Percentiles rank a stretch among this genome's conserved stretches.
Evolutionary conservation across 139 green algal genomes (phyloP).

Genomic region (Chlorella sorokiniana): DNA sequence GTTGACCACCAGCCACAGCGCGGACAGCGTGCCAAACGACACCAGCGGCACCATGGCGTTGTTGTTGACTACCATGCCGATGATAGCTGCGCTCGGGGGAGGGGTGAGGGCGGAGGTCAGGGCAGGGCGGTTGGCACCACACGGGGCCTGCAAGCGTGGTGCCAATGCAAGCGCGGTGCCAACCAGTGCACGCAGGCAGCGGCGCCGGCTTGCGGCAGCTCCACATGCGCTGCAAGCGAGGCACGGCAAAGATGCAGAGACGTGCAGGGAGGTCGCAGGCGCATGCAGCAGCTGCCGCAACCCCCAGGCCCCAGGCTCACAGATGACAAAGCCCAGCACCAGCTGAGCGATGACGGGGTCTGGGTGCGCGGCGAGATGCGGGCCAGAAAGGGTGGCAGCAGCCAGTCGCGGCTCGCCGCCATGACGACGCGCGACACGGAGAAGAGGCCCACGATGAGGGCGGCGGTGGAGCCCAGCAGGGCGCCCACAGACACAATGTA

Average conservation of each 20-base stretch:
- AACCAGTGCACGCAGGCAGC: too few species aligned
- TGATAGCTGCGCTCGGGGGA: background rate
- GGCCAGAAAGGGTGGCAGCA: conserved; percentile 42
- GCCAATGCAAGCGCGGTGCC: too few species aligned
- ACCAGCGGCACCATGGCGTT: background rate
- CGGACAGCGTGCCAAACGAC: background rate
- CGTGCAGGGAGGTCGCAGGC: too few species aligned
- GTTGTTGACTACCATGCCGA: background rate
- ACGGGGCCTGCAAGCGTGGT: too few species aligned
- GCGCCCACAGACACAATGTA: conserved; percentile 26
- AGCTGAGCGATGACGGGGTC: conserved; percentile 39
- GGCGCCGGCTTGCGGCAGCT: too few species aligned
- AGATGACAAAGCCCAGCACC: conserved; percentile 21
- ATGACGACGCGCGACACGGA: conserved; percentile 37
- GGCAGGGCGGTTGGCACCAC: background rate
- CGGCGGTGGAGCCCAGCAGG: conserved; percentile 25
- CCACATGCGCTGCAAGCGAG: too few species aligned
- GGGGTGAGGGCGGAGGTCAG: background rate
- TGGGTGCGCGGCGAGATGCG: conserved; percentile 34
- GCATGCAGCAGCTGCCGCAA: background rate
- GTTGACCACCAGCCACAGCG: conserved; percentile 14
- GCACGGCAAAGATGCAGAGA: too few species aligned
- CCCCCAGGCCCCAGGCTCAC: conserved; percentile 8
- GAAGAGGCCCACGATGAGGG: conserved; percentile 40
- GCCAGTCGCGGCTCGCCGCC: conserved; percentile 25